Conservation (phyloP, 345 rosid genomes). For the rapeseed (Brassica napus) region DNA sequence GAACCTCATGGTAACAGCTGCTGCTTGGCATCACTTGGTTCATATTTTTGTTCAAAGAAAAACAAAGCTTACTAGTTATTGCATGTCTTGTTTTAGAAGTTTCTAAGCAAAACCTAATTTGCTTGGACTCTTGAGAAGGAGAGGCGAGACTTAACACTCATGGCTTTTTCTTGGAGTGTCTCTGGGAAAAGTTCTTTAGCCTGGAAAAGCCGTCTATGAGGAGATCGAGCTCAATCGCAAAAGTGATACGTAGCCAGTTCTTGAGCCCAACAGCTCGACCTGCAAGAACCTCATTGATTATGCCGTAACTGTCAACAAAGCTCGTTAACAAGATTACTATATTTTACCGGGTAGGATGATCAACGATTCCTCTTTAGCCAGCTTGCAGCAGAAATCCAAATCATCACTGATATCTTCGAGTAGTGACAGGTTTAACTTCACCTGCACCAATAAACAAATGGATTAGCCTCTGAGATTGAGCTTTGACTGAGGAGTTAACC, state of each 20-base stretch:
- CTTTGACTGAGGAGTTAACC: neutral
- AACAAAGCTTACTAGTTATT: neutral
- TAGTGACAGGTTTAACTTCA: conserved; percentile 33
- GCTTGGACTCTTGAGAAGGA: neutral
- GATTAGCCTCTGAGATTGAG: neutral
- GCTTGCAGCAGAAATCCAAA: conserved; percentile 44
- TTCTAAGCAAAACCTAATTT: neutral
- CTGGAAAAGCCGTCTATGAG: conserved; percentile 47
- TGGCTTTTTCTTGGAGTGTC: conserved; percentile 29
- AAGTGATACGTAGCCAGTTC: conserved; percentile 67
- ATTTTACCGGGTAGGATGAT: conserved; percentile 43
- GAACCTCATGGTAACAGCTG: neutral
- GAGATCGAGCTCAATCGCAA: conserved; percentile 49
- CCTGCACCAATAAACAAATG: conserved; percentile 32
- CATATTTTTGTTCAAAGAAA: neutral
- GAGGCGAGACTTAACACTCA: neutral
- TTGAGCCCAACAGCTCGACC: conserved; percentile 57
- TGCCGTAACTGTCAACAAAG: neutral
- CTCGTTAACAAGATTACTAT: neutral
- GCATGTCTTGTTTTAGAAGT: neutral
- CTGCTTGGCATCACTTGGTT: neutral
- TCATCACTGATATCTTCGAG: conserved; percentile 46
- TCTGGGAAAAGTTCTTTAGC: conserved; percentile 24
- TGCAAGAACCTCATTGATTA: conserved; percentile 31
- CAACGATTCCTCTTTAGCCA: conserved; percentile 46